A percentile compares a stretch with the other conserved stretches of the same genome.
These are phyloP conservation scores for Ulvella scutata DNA, from an alignment of 139 green algal species.

Conservation along the genomic window DNA sequence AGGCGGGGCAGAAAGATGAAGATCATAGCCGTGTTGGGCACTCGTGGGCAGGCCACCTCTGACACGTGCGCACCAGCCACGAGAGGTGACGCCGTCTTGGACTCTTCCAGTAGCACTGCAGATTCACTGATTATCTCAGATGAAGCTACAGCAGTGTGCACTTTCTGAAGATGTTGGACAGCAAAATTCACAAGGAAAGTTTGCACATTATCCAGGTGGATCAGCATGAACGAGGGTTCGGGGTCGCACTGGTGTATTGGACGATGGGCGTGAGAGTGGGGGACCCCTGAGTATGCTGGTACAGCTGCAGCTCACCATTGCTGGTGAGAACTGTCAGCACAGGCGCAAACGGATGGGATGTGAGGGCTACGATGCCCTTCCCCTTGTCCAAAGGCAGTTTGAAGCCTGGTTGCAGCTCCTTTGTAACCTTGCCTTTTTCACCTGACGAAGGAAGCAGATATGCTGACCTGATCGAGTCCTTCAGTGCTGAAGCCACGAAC, in stretches of 20 bases:
- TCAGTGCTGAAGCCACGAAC: not conserved
- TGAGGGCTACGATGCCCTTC: not conserved
- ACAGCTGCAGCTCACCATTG: not conserved
- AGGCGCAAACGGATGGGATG: not conserved
- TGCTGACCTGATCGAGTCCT: not conserved
- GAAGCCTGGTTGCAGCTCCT: not conserved
- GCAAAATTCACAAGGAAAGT: no score
- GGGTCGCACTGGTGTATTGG: not conserved
- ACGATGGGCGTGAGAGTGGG: not conserved
- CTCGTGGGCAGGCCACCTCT: not conserved
- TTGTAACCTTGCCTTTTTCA: not conserved
- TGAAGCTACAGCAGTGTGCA: not conserved
- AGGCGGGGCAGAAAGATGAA: not conserved
- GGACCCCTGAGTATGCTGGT: not conserved
- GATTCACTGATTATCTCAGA: not conserved
- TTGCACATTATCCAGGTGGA: no score
- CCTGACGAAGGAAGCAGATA: not conserved
- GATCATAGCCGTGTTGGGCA: not conserved
- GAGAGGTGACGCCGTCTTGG: not conserved
- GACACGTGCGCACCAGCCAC: not conserved
- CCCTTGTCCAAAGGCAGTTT: not conserved
- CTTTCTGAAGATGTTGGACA: no score
- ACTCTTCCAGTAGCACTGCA: constrained; percentile 3
- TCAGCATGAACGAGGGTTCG: not conserved
- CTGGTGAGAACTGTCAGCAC: not conserved